Evolutionary conservation across 2,329 filamentous ascomycete genomes (phyloP).

Genomic region (Trichoderma pleuroti): DNA sequence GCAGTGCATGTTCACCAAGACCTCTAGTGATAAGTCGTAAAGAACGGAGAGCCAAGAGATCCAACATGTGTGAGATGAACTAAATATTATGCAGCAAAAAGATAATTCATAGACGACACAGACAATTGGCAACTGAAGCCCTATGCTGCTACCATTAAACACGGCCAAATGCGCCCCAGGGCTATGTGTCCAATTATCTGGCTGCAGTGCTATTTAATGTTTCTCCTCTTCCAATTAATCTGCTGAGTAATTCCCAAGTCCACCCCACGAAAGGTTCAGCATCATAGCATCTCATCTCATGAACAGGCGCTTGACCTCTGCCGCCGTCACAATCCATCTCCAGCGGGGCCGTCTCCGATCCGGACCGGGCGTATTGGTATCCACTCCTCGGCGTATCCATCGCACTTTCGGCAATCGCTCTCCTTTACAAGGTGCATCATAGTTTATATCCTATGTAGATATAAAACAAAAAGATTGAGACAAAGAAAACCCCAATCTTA

Average conservation of each 20-base stretch:
- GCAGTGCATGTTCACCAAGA: neutral
- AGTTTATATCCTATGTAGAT: neutral
- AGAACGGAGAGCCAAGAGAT: neutral
- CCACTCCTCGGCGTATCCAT: conserved; percentile 1
- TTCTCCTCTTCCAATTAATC: no score
- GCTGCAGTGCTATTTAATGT: neutral
- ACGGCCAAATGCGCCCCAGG: neutral
- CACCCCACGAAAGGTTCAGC: no score
- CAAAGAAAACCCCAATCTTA: accelerated
- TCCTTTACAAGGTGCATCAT: neutral
- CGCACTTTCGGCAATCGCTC: neutral
- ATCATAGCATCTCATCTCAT: no score
- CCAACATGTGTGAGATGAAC: accelerated
- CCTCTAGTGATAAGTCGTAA: neutral
- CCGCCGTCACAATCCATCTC: neutral
- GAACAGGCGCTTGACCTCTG: neutral
- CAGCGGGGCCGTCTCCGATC: neutral
- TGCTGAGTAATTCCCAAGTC: no score
- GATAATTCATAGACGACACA: accelerated
- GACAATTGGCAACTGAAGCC: neutral
- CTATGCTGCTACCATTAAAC: neutral
- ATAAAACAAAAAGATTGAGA: neutral
- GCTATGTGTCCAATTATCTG: neutral
- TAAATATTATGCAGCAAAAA: neutral
- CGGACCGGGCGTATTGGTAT: neutral